Percentiles rank a stretch among this genome's conserved stretches.
Evolutionary conservation across 2,329 filamentous ascomycete species (phyloP).

Genomic region (Calycina herbarum): DNA sequence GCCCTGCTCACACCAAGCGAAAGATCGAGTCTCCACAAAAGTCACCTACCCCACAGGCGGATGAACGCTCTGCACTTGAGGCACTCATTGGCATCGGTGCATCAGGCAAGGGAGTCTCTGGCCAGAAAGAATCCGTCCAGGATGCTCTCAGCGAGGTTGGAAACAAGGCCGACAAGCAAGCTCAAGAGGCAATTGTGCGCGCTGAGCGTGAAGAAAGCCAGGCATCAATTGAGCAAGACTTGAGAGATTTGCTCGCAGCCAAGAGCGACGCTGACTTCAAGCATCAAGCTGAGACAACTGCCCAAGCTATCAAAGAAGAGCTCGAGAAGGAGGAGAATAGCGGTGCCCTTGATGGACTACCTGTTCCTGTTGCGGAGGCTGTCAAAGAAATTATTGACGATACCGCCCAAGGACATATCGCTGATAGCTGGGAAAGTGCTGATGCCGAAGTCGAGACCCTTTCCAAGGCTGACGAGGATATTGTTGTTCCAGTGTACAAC

Average conservation of each 20-base stretch:
- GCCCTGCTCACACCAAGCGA: constrained; percentile 33
- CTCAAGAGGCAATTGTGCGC: constrained; percentile 62
- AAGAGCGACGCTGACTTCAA: constrained; percentile 56
- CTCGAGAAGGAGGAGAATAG: constrained; percentile 56
- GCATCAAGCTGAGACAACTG: constrained; percentile 48
- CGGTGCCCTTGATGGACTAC: constrained; percentile 54
- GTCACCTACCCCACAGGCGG: constrained; percentile 33
- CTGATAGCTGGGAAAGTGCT: constrained; percentile 90
- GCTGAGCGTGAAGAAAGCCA: constrained; percentile 47
- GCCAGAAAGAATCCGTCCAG: constrained; percentile 64
- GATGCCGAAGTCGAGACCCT: constrained; percentile 68
- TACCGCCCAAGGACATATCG: constrained; percentile 56
- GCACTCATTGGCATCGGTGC: constrained; percentile 35
- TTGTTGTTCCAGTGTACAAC: constrained; percentile 80
- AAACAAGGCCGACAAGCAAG: constrained; percentile 56
- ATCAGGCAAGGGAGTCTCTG: constrained; percentile 19
- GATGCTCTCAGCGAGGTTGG: constrained; percentile 69
- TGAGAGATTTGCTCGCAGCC: constrained; percentile 50
- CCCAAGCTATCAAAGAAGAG: constrained; percentile 52
- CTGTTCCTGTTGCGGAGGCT: constrained; percentile 53
- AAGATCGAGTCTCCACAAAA: constrained; percentile 31
- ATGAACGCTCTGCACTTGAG: constrained; percentile 41
- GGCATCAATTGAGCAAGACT: constrained; percentile 49
- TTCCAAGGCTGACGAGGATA: constrained; percentile 65
- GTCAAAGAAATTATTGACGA: constrained; percentile 60